A percentile compares a stretch with the other conserved stretches of the same genome.
Evolutionary conservation across 2,329 filamentous ascomycete genomes (phyloP).

Genomic region (Colletotrichum cereale): DNA sequence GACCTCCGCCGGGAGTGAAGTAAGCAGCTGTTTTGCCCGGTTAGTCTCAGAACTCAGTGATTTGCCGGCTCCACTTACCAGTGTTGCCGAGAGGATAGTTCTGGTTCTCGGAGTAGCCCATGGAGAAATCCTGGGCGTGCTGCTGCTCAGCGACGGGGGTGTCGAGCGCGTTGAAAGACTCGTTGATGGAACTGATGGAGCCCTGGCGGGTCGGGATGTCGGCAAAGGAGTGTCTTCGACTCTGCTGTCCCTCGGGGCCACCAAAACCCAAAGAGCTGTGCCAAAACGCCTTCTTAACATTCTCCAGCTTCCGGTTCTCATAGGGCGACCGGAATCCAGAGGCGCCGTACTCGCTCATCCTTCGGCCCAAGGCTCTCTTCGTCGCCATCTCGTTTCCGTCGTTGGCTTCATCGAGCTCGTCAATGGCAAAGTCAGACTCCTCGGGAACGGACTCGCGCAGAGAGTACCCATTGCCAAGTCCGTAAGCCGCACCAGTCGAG

Average conservation of each 20-base stretch:
- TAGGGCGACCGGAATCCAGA: constrained; percentile 62
- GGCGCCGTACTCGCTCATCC: constrained; percentile 70
- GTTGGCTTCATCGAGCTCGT: constrained; percentile 74
- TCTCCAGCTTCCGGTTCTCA: constrained; percentile 74
- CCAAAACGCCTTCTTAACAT: constrained; percentile 77
- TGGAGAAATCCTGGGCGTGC: constrained; percentile 57
- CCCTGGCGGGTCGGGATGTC: constrained; percentile 74
- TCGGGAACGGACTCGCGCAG: constrained; percentile 71
- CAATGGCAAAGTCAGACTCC: constrained; percentile 79
- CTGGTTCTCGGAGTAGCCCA: constrained; percentile 55
- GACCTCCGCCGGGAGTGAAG: constrained; percentile 50
- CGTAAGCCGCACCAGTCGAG: constrained; percentile 67
- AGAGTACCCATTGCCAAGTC: constrained; percentile 68
- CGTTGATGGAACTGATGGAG: constrained; percentile 71
- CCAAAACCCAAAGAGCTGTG: constrained; percentile 78
- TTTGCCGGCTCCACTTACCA: constrained; percentile 50
- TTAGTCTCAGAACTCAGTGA: constrained; percentile 43
- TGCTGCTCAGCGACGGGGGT: constrained; percentile 58
- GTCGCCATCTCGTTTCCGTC: constrained; percentile 63
- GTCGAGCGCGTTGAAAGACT: constrained; percentile 63
- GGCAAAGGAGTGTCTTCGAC: constrained; percentile 84
- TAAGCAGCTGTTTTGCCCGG: constrained; percentile 51
- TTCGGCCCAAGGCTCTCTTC: constrained; percentile 61
- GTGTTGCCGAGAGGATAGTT: constrained; percentile 54
- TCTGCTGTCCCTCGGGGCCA: constrained; percentile 75